Conservation (phyloP, 805 yeast species). For the Blastobotrys mokoenaii region DNA sequence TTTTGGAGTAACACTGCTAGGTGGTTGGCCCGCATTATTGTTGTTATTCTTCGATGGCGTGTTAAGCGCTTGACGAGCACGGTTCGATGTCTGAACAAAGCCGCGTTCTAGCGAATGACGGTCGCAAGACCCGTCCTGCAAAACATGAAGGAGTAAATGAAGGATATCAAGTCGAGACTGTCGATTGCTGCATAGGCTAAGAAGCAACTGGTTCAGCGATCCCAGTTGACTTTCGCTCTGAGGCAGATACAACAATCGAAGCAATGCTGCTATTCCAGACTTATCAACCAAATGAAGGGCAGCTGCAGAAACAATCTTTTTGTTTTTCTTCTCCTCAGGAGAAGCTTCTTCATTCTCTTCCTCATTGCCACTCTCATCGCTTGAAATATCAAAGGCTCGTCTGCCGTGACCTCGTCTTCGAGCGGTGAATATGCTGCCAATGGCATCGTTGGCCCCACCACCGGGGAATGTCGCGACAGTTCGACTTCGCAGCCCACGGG, state of each 20-base stretch:
- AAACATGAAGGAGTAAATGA: constrained; percentile 53
- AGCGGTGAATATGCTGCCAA: not conserved
- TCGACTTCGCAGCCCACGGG: constrained; percentile 20
- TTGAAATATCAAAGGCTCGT: constrained; percentile 9
- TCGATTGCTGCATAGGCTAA: constrained; percentile 62
- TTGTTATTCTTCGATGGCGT: constrained; percentile 5
- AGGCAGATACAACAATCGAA: constrained; percentile 66
- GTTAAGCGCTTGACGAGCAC: constrained; percentile 29
- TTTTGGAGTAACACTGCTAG: not conserved
- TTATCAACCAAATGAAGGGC: constrained; percentile 63
- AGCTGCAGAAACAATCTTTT: constrained; percentile 18
- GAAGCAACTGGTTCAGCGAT: constrained; percentile 54
- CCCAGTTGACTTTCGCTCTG: constrained; percentile 48
- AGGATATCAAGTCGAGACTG: constrained; percentile 72
- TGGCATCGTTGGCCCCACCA: constrained; percentile 1
- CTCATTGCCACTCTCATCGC: constrained; percentile 10
- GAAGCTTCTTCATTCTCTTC: constrained; percentile 24
- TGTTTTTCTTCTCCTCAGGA: constrained; percentile 12
- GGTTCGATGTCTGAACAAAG: constrained; percentile 46
- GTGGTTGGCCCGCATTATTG: constrained; percentile 4
- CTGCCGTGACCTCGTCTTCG: constrained; percentile 4
- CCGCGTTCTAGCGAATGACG: constrained; percentile 53
- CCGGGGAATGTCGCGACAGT: constrained; percentile 12
- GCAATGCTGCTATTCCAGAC: constrained; percentile 62
- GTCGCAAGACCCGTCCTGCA: constrained; percentile 67